phyloP scores from a whole-genome alignment of 2,329 filamentous ascomycete species.

The Thielaviopsis musarum region DNA sequence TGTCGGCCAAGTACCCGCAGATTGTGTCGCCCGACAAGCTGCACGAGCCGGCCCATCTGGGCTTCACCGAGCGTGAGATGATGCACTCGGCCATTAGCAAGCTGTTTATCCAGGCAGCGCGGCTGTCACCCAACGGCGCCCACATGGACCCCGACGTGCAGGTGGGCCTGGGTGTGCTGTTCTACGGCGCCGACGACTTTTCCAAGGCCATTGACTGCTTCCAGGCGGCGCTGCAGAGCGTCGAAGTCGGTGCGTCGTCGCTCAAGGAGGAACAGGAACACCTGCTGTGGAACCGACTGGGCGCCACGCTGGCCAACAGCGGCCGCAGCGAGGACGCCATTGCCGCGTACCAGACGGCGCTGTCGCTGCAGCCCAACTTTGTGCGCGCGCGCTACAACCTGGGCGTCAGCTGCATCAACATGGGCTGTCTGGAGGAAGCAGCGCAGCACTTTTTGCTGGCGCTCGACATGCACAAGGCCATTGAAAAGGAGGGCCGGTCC shows the following conservation, averaged over 20 bases:
- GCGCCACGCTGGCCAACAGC: conserved; percentile 87
- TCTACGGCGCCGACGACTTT: conserved; percentile 96
- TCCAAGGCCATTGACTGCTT: conserved; percentile 99
- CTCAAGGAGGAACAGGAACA: conserved; percentile 81
- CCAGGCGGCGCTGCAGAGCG: conserved; percentile 71
- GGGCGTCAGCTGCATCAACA: conserved; percentile 92
- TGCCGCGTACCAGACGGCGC: conserved; percentile 83
- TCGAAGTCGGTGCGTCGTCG: conserved; percentile 56
- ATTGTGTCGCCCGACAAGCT: conserved; percentile 58
- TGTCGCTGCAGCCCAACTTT: conserved; percentile 85
- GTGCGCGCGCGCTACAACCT: conserved; percentile 94
- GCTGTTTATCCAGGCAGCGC: conserved; percentile 81
- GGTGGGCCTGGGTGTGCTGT: conserved; percentile 87
- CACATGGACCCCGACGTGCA: conserved; percentile 98
- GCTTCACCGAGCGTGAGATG: conserved; percentile 81
- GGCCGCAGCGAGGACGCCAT: conserved; percentile 92
- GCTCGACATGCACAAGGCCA: conserved; percentile 86
- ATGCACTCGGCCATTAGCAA: conserved; percentile 83
- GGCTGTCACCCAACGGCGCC: conserved; percentile 77
- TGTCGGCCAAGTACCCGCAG: conserved; percentile 83
- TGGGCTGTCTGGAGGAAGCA: conserved; percentile 84
- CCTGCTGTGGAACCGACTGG: conserved; percentile 91
- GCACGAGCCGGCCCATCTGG: conserved; percentile 63
- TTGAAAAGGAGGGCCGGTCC: conserved; percentile 70
- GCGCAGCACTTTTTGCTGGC: conserved; percentile 85